Evolutionary conservation across 805 yeast species (phyloP).

Genomic region (Hanseniaspora singularis): DNA sequence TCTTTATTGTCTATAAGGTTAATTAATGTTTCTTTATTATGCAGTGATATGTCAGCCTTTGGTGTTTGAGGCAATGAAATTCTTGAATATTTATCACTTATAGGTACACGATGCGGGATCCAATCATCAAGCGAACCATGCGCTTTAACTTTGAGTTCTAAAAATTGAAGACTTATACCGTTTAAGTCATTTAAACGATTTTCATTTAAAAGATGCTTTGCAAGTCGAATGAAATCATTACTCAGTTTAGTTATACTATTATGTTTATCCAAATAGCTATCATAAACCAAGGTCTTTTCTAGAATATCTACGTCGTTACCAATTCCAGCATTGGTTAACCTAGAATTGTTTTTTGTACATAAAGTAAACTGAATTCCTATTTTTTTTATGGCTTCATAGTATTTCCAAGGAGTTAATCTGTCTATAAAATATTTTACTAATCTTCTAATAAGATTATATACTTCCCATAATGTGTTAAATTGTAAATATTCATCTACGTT

Average conservation of each 20-base stretch:
- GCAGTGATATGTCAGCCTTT: conserved; percentile 18
- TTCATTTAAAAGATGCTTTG: background rate
- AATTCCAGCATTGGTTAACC: conserved; percentile 8
- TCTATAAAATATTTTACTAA: conserved; percentile 3
- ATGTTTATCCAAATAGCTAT: background rate
- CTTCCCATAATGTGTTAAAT: conserved; percentile 8
- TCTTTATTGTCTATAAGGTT: conserved; percentile 32
- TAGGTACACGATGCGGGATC: too few species aligned
- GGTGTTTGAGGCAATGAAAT: too few species aligned
- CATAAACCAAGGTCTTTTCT: conserved; percentile 1
- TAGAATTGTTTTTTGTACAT: conserved; percentile 4
- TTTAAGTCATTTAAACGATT: conserved; percentile 5
- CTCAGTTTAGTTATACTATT: background rate
- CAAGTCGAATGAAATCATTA: conserved; percentile 5
- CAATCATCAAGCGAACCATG: too few species aligned
- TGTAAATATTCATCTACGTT: conserved; percentile 5
- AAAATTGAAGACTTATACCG: conserved; percentile 9
- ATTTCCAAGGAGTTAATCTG: background rate
- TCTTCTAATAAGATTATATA: conserved; percentile 3
- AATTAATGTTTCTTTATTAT: conserved; percentile 7
- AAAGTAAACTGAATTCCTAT: conserved; percentile 7
- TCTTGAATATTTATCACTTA: too few species aligned
- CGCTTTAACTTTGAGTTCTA: background rate
- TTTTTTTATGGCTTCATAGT: conserved; percentile 1
- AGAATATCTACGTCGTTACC: conserved; percentile 9